Conservation (phyloP, 176 grass and related monocot species). For the Triticum urartu region DNA sequence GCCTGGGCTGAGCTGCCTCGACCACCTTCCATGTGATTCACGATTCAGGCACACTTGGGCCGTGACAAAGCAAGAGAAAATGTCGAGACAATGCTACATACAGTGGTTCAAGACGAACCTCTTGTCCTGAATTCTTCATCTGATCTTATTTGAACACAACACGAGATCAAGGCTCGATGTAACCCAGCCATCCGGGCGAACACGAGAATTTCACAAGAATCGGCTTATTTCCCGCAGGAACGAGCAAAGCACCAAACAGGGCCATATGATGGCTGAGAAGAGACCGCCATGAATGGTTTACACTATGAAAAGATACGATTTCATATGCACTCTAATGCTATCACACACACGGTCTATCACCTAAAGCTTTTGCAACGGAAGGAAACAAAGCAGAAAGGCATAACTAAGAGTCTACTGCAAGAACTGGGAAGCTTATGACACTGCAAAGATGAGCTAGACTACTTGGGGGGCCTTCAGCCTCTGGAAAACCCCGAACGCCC, state of each 20-base stretch:
- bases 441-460: not conserved
- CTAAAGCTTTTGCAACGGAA: slow-evolving; percentile 18
- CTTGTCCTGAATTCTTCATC: too few species aligned
- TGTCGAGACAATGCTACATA: too few species aligned
- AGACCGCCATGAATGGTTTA: not conserved
- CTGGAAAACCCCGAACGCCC: slow-evolving; percentile 60
- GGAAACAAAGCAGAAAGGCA: not conserved
- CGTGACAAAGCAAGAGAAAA: too few species aligned
- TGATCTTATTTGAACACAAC: not conserved
- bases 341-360: not conserved
- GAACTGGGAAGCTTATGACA: not conserved
- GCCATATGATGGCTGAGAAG: not conserved
- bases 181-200: not conserved
- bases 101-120: too few species aligned
- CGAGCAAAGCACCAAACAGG: not conserved
- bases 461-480: not conserved
- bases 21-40: too few species aligned
- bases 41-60: not conserved
- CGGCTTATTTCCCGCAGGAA: not conserved
- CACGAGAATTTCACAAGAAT: not conserved
- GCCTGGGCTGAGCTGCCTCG: not conserved
- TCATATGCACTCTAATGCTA: slow-evolving; percentile 26
- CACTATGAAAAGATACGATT: not conserved
- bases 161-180: not conserved
- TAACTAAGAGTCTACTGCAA: not conserved